Percentiles rank a stretch among this genome's conserved stretches.
Conservation (phyloP, 139 green algal species). For the Pleodorina starrii region DNA sequence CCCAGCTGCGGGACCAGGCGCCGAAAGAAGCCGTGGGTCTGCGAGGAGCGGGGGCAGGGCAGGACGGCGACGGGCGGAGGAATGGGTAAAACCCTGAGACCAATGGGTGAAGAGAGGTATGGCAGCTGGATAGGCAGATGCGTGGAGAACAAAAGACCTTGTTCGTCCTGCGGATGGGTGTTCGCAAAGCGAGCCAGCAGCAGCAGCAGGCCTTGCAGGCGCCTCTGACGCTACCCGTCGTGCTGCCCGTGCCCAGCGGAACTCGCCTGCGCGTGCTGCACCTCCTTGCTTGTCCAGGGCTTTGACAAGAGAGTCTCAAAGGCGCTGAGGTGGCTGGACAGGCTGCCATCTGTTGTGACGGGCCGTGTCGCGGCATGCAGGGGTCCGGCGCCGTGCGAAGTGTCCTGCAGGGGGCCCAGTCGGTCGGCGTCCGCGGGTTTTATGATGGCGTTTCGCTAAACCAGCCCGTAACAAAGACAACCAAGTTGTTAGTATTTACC, state of each 20-base stretch:
- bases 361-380: conserved; percentile 21
- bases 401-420: too few species aligned
- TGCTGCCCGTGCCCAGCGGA: too few species aligned
- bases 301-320: conserved; percentile 18
- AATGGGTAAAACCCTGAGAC: too few species aligned
- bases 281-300: background rate
- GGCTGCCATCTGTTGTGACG: background rate
- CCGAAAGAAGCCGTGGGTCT: conserved; percentile 36
- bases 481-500: background rate
- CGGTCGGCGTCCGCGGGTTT: background rate
- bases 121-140: too few species aligned
- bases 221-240: too few species aligned
- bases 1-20: conserved; percentile 24
- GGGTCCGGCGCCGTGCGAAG: too few species aligned
- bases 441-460: background rate
- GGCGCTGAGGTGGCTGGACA: background rate
- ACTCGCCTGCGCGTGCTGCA: conserved; percentile 33
- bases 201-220: too few species aligned
- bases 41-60: too few species aligned
- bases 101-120: too few species aligned
- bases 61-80: too few species aligned
- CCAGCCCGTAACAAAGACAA: background rate
- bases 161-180: too few species aligned
- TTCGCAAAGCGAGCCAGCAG: background rate
- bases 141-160: too few species aligned